Base-by-base conservation (phyloP, 345 rosid genomes). In the Lenwebbia sp. region DNA sequence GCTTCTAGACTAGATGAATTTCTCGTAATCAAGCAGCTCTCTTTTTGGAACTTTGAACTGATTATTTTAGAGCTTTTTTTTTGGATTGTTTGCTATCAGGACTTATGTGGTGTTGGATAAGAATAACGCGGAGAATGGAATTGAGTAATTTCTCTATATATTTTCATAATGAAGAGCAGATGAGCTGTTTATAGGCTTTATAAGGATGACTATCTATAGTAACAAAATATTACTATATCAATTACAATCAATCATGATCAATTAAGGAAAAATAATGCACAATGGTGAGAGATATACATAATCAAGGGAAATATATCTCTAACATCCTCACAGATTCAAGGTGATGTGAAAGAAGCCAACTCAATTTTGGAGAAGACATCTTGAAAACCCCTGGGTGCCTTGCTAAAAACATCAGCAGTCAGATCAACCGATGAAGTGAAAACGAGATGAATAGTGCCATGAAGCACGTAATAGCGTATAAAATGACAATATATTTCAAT, bases 261-360 rank as follows among this genome's bases (percentile, higher is more conserved):
- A 58, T n/a, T 14, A 14, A 60, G 21, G 21, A 60, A 6, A 51
- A 3, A 28, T 14, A 28, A 28, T 28, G 74, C 8, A 58, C 40
- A 7, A 28, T 58, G 8, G 0, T 28, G 13, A 58, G 9, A n/a
- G 8, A 58, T n/a, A 1, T 0, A 13, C 4, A 58, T 7, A n/a
- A 58, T 58, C 19, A 52, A 52, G 54, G 21, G 6, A 15, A 52
- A 52, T 52, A 52, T 52, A 15, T 52, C 1, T 52, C 21, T 52
- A 52, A 52, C 54, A 52, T 52, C 54, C 54, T 17, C 54, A 14
- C 54, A 15, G 13, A 51, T 51, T 51, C 6, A 51, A 51, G 14
- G 17, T 51, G 54, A 51, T 15, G 54, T 13, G 5, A 15, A 51
- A 51, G 54, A 51, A 5, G 54, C 54, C 17, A 51, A 13, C 19